Base-by-base conservation (phyloP, 2,329 filamentous ascomycete species). In the Monilinia aucupariae region DNA sequence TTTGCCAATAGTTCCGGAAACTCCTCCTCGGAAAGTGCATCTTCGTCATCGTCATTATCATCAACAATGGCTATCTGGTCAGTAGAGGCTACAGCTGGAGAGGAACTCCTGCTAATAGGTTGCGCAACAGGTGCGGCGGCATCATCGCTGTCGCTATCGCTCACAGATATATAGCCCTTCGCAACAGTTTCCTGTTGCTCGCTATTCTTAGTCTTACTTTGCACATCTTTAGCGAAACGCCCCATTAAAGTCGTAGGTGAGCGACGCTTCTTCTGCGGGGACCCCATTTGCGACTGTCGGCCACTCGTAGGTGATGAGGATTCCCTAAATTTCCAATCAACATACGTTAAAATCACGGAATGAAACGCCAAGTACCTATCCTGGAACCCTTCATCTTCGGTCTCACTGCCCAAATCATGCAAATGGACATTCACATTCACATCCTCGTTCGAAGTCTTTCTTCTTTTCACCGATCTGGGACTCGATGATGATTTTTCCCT, bases 1-100 rank as follows among this genome's bases (percentile, higher is more conserved):
- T 65, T 64, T 49, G 62, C 62, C 15, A 73, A 63, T n/a, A 74
- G 58, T 43, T 74, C 72, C 17, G 73, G 69, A 50, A 70, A 72
- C 52, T 74, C 71, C 59, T 74, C 73, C 17, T 73, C 71, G 10
- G 60, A 49, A 7, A 56, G 17, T 8, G 10, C 50, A 25, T 50
- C 52, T 56, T 74, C 73, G 10, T 74, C 71, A 6, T 68, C 68
- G 22, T 58, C 41, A 10, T n/a, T 9, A 3, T 68, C 68, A 15
- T 58, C 45, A 39, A 30, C 3, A 63, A 51, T 37, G n/a, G 60
- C 9, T 15, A 34, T n/a, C 7, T 39, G n/a, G 2, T 45, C 30
- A 20, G 53, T 22, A 8, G 60, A 43, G 4, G 55, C 47, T 20
- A 41, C 32, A 45, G 13, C 15, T 4, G 54, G 54, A 47, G 54